Evolutionary conservation across 192 early-diverging fungal species (phyloP), one percentile per base, ranked within the genome.

Genomic region (Coemansia sp.): DNA sequence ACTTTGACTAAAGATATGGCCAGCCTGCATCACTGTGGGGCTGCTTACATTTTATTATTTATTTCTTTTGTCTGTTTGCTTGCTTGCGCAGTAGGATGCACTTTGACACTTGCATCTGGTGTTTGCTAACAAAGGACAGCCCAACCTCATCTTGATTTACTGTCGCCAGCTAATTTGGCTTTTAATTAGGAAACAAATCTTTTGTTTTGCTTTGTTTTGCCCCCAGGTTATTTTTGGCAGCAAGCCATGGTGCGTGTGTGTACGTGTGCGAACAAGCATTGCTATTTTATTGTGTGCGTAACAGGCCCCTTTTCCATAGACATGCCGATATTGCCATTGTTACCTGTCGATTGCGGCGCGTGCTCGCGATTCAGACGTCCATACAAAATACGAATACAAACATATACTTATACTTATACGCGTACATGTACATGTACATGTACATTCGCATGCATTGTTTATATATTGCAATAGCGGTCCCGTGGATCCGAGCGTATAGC

Each of bases 381-480:
- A 32, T 32, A 6, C 49, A 51, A 51, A 24, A 20, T 3, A 51
- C 49, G 22, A 20, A 51, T 11, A 8, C 20, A 32, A 32, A 32
- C 30, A 32, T 6, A 32, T 8, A 32, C 3, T 6, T 32, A 32
- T 32, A 32, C 30, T 6, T 32, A 32, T 8, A 32, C 8, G 8
- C 30, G 8, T 32, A 32, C n/a, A n/a, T n/a, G n/a, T n/a, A n/a
- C n/a, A n/a, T n/a, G n/a, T n/a, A n/a, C n/a, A n/a, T n/a, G n/a
- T n/a, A n/a, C n/a, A n/a, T n/a, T n/a, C n/a, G n/a, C n/a, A n/a
- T n/a, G 8, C 13, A 42, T 42, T 42, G 39, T 14, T 42, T 42
- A 0, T 18, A 53, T 53, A 53, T 28, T 53, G 51, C 51, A 53
- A 53, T 53, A 53, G 14, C 51, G 51, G 51, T 53, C 51, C 51